phyloP scores from a whole-genome alignment of 257 asterid genomes.

The Phtheirospermum japonicum region DNA sequence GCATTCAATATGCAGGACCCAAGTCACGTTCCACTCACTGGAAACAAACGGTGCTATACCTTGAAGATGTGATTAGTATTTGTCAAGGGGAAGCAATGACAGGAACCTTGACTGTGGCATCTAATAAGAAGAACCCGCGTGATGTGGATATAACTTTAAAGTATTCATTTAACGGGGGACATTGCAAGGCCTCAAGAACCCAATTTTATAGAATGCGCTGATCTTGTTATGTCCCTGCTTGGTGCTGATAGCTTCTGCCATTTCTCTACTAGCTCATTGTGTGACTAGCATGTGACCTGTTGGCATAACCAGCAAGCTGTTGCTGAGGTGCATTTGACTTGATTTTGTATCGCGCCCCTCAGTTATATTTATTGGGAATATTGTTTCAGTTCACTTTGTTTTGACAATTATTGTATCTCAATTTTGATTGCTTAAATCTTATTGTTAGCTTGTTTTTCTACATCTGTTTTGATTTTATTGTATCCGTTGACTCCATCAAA shows the following conservation, averaged over 20 bases:
- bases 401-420: background rate
- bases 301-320: background rate
- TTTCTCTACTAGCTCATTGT: too few relatives aligned
- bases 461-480: too few relatives aligned
- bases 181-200: conserved; percentile 60
- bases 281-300: too few relatives aligned
- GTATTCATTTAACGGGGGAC: conserved; percentile 68
- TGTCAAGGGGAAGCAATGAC: conserved; percentile 78
- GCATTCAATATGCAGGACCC: conserved; percentile 51
- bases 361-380: background rate
- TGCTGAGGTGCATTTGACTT: background rate
- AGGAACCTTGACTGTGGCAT: conserved; percentile 74
- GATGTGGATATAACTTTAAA: conserved; percentile 82
- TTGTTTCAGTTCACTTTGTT: background rate
- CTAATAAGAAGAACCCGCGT: conserved; percentile 90
- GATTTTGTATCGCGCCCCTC: background rate
- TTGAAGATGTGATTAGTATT: conserved; percentile 78
- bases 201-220: conserved; percentile 73
- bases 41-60: conserved; percentile 94
- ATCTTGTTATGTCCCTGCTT: conserved; percentile 1
- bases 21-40: conserved; percentile 91
- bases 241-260: background rate
- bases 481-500: too few relatives aligned
- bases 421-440: background rate
- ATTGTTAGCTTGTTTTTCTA: background rate